These are phyloP conservation scores for Simmondsia chinensis DNA, from an alignment of 148 eudicot genomes.

Conservation along the genomic window DNA sequence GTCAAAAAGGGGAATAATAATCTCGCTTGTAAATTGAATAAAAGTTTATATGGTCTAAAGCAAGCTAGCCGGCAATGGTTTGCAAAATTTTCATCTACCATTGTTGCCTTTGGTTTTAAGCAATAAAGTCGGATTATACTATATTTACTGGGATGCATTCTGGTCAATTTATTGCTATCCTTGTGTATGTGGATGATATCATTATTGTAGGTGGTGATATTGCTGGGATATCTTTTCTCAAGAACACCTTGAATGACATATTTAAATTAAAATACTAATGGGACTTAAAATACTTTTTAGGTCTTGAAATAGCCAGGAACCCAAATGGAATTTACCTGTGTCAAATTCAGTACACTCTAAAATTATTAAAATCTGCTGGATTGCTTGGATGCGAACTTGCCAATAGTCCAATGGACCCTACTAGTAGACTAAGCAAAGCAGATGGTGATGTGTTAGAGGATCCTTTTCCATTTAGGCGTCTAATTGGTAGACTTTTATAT, in stretches of 20 bases:
- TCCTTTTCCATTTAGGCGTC: neutral
- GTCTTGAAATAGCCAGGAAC: neutral
- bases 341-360: neutral
- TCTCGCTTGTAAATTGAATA: neutral
- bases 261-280: neutral
- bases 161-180: neutral
- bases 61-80: conserved; percentile 4
- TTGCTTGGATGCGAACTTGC: neutral
- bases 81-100: neutral
- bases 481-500: conserved; percentile 2
- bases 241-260: neutral
- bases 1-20: neutral
- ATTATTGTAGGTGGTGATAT: neutral
- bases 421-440: neutral
- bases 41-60: conserved; percentile 1
- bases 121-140: neutral
- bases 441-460: neutral
- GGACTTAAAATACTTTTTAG: conserved; percentile 1
- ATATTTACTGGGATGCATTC: neutral
- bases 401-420: neutral
- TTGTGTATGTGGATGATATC: conserved; percentile 4
- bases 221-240: neutral
- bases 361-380: neutral
- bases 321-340: neutral
- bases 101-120: neutral